phyloP scores from a whole-genome alignment of 331 rosid species.

The Prunus yedoensis region DNA sequence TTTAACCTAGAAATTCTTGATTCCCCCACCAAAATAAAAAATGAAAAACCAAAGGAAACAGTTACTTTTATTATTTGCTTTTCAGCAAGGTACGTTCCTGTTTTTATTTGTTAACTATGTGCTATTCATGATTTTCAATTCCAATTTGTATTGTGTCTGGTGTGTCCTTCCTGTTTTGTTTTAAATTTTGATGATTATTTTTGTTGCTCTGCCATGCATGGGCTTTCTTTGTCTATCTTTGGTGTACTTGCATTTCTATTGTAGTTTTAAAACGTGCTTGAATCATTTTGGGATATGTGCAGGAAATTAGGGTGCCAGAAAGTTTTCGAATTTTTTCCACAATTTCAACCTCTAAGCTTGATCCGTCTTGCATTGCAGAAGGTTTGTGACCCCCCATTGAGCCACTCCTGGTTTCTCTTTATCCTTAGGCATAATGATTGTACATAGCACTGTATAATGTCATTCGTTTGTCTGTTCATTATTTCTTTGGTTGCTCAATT shows the following conservation, averaged over 20 bases:
- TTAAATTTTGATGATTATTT: neutral
- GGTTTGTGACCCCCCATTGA: slow-evolving; percentile 36
- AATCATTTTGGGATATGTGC: slow-evolving; percentile 26
- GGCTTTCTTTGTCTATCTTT: neutral
- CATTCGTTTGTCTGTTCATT: neutral
- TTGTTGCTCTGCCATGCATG: neutral
- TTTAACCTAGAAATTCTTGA: neutral
- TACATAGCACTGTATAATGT: neutral
- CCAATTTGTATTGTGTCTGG: neutral
- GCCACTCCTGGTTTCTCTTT: slow-evolving; percentile 3
- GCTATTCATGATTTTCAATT: neutral
- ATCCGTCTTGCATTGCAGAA: slow-evolving; percentile 44
- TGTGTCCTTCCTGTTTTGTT: neutral
- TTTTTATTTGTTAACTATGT: neutral
- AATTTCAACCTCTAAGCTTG: slow-evolving; percentile 56
- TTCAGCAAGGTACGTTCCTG: neutral
- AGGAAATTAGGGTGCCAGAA: slow-evolving; percentile 81
- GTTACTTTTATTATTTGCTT: neutral
- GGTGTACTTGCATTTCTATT: neutral
- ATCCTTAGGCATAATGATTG: neutral
- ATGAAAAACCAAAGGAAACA: neutral
- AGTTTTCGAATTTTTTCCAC: slow-evolving; percentile 81
- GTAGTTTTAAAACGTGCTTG: neutral
- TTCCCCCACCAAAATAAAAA: neutral
- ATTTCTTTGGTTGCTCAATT: neutral